Conservation (phyloP, 441 rosid species). For the Rhodomyrtus psidioides region DNA sequence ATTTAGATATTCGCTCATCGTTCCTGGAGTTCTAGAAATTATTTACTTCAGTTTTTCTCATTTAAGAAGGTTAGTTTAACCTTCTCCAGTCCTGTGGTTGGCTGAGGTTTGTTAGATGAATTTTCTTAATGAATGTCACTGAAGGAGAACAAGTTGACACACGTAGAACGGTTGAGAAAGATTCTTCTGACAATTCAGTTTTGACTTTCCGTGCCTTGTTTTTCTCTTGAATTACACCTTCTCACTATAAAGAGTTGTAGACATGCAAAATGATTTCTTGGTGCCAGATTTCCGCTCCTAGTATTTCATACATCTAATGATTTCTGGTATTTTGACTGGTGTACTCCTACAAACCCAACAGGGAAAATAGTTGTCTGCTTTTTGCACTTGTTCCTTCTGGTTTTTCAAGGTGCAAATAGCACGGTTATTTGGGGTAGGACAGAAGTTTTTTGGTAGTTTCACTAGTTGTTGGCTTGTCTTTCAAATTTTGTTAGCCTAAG, state of each 20-base stretch:
- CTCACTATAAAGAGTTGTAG: background rate
- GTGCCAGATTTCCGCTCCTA: background rate
- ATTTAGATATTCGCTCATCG: slow-evolving; percentile 29
- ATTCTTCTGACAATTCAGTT: background rate
- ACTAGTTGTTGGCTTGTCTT: background rate
- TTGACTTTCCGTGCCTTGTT: background rate
- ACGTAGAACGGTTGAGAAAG: background rate
- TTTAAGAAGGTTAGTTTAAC: background rate
- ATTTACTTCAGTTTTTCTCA: background rate
- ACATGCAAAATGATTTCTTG: background rate
- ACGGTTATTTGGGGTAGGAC: background rate
- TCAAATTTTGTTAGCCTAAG: background rate
- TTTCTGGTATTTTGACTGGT: background rate
- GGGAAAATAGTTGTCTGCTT: background rate
- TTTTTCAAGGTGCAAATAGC: background rate
- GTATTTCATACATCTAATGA: background rate
- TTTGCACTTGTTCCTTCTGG: background rate
- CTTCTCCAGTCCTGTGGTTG: background rate
- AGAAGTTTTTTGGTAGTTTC: background rate
- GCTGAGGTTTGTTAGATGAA: background rate
- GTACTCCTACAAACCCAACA: background rate
- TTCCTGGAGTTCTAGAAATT: slow-evolving; percentile 28
- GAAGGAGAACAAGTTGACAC: background rate
- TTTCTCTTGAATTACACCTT: background rate
- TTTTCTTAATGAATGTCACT: background rate